These are phyloP conservation scores for Fusarium sp. DNA, from an alignment of 2,329 filamentous ascomycete genomes.

Conservation along the genomic window DNA sequence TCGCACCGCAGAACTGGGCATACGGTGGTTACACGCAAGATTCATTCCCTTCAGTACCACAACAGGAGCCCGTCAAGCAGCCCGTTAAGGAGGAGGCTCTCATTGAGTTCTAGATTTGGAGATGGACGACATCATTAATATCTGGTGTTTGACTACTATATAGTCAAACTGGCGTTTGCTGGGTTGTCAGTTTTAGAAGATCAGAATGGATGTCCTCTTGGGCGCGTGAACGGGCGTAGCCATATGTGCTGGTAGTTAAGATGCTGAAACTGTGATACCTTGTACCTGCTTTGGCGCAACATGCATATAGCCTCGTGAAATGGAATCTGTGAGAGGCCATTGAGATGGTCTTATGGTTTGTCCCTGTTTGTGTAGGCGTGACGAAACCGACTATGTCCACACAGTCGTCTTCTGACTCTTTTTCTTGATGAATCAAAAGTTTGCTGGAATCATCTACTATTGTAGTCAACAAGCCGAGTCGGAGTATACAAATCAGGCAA, in stretches of 20 bases:
- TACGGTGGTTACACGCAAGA: conserved; percentile 66
- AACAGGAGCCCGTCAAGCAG: conserved; percentile 53
- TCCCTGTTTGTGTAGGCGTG: background rate
- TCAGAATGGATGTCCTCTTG: conserved; percentile 14
- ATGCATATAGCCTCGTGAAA: background rate
- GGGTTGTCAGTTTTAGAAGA: conserved; percentile 17
- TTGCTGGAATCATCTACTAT: background rate
- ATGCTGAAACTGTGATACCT: conserved; percentile 13
- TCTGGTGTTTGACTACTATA: background rate
- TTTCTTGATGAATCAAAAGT: background rate
- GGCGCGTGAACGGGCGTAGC: background rate
- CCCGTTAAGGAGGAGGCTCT: conserved; percentile 77
- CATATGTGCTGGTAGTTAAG: conserved; percentile 1
- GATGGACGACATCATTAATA: background rate
- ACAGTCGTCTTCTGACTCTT: background rate
- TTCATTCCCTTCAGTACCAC: conserved; percentile 70
- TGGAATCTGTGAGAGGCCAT: background rate
- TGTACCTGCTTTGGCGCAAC: background rate
- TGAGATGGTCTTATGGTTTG: background rate
- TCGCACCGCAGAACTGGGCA: conserved; percentile 53
- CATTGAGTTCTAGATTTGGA: conserved; percentile 73
- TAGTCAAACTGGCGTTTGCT: conserved; percentile 20
- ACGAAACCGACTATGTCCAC: background rate
- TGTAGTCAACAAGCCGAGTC: conserved; percentile 8
- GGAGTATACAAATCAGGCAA: conserved; percentile 17